phyloP scores from a whole-genome alignment of 1,139 yeast species.

The Meyerozyma carpophila region DNA sequence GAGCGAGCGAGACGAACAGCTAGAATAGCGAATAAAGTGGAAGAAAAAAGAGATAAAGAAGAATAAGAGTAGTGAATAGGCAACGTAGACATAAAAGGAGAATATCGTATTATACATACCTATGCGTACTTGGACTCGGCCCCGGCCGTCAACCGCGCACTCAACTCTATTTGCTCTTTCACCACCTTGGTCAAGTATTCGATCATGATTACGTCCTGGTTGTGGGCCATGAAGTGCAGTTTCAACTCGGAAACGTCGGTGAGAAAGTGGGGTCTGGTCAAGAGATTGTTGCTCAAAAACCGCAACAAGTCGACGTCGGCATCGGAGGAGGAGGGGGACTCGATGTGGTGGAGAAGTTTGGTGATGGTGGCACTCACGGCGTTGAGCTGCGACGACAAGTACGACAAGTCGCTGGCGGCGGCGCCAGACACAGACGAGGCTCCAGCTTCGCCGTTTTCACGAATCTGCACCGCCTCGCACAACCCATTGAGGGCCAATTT shows the following conservation, averaged over 20 bases:
- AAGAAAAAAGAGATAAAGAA: neutral
- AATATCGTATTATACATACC: neutral
- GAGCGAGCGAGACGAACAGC: neutral
- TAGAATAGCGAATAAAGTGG: too few species aligned
- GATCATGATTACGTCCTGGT: conserved; percentile 79
- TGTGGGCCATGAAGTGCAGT: conserved; percentile 62
- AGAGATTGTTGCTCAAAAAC: conserved; percentile 57
- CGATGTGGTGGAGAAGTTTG: conserved; percentile 46
- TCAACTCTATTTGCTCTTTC: conserved; percentile 77
- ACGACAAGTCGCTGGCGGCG: conserved; percentile 20
- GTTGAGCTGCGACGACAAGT: conserved; percentile 51
- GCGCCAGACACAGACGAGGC: conserved; percentile 11
- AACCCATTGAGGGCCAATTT: conserved; percentile 46
- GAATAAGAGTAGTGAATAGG: too few species aligned
- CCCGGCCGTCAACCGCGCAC: conserved; percentile 64
- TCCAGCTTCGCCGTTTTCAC: conserved; percentile 13
- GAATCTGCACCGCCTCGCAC: conserved; percentile 16
- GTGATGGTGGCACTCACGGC: conserved; percentile 52
- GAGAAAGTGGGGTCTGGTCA: conserved; percentile 53
- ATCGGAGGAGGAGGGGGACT: conserved; percentile 35
- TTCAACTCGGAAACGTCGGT: conserved; percentile 55
- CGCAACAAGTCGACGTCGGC: conserved; percentile 58
- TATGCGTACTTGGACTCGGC: conserved; percentile 11
- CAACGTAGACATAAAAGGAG: too few species aligned
- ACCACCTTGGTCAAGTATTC: conserved; percentile 82